A percentile compares a stretch with the other conserved stretches of the same genome.
Conservation (phyloP, 495 filamentous ascomycete species). For the Staphylotrichum tortipilum region DNA sequence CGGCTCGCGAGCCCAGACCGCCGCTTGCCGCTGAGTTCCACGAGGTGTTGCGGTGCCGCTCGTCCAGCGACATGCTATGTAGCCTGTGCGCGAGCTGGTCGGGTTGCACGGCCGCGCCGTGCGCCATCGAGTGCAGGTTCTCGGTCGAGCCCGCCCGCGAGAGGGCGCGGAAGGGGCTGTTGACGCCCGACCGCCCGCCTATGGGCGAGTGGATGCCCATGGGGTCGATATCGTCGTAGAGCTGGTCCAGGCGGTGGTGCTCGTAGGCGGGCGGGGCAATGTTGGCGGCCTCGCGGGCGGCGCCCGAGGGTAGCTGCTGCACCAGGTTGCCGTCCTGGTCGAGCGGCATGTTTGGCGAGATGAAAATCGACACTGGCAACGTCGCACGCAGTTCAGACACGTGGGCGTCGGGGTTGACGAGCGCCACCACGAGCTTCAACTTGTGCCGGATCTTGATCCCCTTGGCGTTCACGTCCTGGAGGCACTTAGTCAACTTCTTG, state of each 20-base stretch:
- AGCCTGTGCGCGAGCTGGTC: conserved; percentile 57
- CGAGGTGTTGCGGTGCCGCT: conserved; percentile 27
- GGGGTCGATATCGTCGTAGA: conserved; percentile 77
- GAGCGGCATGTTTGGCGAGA: conserved; percentile 81
- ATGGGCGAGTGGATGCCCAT: conserved; percentile 66
- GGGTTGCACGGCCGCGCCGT: conserved; percentile 46
- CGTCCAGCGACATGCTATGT: conserved; percentile 46
- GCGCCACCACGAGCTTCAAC: conserved; percentile 72
- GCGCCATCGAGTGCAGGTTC: conserved; percentile 50
- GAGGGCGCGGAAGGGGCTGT: conserved; percentile 65
- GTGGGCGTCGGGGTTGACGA: conserved; percentile 91
- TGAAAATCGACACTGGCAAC: conserved; percentile 80
- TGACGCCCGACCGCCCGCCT: conserved; percentile 55
- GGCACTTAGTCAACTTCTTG: conserved; percentile 63
- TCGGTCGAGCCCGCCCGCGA: conserved; percentile 73
- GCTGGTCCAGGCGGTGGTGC: conserved; percentile 74
- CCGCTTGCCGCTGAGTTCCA: conserved; percentile 23
- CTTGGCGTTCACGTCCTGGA: conserved; percentile 76
- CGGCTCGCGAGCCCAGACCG: too few species aligned
- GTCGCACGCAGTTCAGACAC: conserved; percentile 84
- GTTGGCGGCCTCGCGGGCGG: conserved; percentile 27
- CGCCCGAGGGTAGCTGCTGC: conserved; percentile 39
- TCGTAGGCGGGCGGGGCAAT: conserved; percentile 82
- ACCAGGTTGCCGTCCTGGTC: conserved; percentile 69
- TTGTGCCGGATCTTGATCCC: conserved; percentile 85